phyloP scores from a whole-genome alignment of 768 basidiomycete species.

The Russula lepida region DNA sequence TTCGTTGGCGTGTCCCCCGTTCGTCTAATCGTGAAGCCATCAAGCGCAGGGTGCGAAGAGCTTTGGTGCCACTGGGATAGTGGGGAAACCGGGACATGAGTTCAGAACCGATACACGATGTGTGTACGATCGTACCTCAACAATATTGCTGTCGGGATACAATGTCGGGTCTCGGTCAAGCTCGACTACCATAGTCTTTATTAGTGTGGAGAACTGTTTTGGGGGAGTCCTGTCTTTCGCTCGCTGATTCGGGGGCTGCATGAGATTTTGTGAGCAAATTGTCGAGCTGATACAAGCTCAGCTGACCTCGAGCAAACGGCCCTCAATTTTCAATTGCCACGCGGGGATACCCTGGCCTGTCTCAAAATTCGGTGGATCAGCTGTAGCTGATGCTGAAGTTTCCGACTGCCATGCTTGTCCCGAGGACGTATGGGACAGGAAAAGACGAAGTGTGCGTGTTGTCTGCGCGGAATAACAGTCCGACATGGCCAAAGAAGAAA shows the following conservation, averaged over 20 bases:
- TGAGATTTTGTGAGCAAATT: neutral
- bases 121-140: conserved; percentile 55
- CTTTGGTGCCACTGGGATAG: conserved; percentile 51
- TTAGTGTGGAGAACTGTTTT: conserved; percentile 78
- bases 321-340: conserved; percentile 84
- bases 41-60: conserved; percentile 52
- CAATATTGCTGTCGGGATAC: conserved; percentile 79
- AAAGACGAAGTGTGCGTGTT: conserved; percentile 75
- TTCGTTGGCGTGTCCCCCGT: conserved; percentile 74
- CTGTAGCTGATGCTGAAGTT: conserved; percentile 29
- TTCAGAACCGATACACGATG: neutral
- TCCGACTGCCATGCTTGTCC: conserved; percentile 79
- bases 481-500: neutral
- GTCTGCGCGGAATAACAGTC: conserved; percentile 41
- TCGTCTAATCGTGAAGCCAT: conserved; percentile 80
- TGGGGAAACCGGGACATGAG: neutral
- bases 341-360: conserved; percentile 86
- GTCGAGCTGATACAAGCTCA: neutral
- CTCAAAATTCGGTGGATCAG: conserved; percentile 50
- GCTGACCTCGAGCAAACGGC: conserved; percentile 70
- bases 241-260: conserved; percentile 51
- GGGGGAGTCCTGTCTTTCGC: conserved; percentile 51
- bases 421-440: conserved; percentile 80
- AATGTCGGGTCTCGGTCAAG: conserved; percentile 75
- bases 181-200: conserved; percentile 80